phyloP scores from a whole-genome alignment of 371 early-diverging fungal species.

The Mortierella sp. region DNA sequence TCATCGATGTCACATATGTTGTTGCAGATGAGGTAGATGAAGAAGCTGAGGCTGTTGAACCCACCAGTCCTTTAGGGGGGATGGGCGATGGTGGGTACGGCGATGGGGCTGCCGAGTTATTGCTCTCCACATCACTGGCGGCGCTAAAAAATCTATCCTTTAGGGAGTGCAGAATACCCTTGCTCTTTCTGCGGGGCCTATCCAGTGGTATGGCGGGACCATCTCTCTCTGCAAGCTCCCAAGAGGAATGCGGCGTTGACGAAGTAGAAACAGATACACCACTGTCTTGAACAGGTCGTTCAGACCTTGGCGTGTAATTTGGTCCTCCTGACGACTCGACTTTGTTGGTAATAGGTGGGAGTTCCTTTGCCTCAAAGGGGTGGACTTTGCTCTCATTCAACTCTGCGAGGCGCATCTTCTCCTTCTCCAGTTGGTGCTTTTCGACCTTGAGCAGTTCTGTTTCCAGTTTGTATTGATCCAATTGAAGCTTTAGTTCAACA shows the following conservation, averaged over 20 bases:
- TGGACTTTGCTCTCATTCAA: slow-evolving; percentile 2
- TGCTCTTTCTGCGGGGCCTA: slow-evolving; percentile 51
- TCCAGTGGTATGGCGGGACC: slow-evolving; percentile 21
- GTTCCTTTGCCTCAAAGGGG: slow-evolving; percentile 38
- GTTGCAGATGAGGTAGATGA: slow-evolving; percentile 45
- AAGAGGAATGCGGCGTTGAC: slow-evolving; percentile 53
- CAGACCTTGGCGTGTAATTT: not conserved
- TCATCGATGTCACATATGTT: slow-evolving; percentile 25
- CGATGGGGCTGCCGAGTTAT: slow-evolving; percentile 17
- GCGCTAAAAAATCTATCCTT: slow-evolving; percentile 52
- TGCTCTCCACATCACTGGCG: slow-evolving; percentile 24
- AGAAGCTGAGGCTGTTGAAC: slow-evolving; percentile 33
- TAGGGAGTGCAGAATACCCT: slow-evolving; percentile 46
- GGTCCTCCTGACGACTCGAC: not conserved
- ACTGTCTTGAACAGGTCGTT: slow-evolving; percentile 41
- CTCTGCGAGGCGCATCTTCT: slow-evolving; percentile 14
- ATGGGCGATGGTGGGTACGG: slow-evolving; percentile 46
- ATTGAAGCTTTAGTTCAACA: slow-evolving; percentile 23
- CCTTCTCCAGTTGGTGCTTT: slow-evolving; percentile 29
- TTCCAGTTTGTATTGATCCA: slow-evolving; percentile 48
- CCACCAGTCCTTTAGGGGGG: slow-evolving; percentile 28
- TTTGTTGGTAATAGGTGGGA: slow-evolving; percentile 30
- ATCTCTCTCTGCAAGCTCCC: slow-evolving; percentile 50
- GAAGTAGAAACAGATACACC: slow-evolving; percentile 48
- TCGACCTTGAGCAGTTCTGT: slow-evolving; percentile 48